phyloP scores from a whole-genome alignment of 345 rosid genomes.

The Reutealis trisperma region DNA sequence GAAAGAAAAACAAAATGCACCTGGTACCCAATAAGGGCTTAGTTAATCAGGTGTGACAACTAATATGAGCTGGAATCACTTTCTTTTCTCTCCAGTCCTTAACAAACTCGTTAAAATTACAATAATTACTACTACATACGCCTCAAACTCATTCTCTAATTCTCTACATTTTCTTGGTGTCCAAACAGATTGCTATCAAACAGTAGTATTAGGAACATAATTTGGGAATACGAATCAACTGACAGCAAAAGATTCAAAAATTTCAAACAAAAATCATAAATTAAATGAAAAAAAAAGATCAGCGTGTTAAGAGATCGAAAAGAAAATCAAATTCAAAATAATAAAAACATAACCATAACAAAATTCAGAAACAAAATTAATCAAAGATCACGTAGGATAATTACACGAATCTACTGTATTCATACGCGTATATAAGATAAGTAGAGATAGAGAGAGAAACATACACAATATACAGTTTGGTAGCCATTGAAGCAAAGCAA shows the following conservation, averaged over 20 bases:
- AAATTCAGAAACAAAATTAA: not conserved
- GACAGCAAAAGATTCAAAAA: too few species aligned
- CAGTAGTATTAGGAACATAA: not conserved
- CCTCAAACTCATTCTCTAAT: not conserved
- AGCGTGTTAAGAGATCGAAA: not conserved
- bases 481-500: conserved; percentile 13
- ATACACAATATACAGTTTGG: conserved; percentile 27
- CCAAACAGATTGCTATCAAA: not conserved
- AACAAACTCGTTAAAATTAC: not conserved
- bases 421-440: not conserved
- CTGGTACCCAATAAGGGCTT: not conserved
- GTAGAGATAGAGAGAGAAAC: conserved; percentile 2
- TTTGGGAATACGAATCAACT: too few species aligned
- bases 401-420: not conserved
- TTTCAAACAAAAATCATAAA: not conserved
- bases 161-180: not conserved
- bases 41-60: not conserved
- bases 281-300: not conserved
- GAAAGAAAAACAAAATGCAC: not conserved
- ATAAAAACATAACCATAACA: not conserved
- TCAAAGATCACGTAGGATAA: not conserved
- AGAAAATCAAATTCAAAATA: not conserved
- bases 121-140: not conserved
- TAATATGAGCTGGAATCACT: not conserved
- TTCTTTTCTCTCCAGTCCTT: not conserved